Evolutionary conservation across 2,329 filamentous ascomycete species (phyloP).

Genomic region (Ophiosphaerella narmari): DNA sequence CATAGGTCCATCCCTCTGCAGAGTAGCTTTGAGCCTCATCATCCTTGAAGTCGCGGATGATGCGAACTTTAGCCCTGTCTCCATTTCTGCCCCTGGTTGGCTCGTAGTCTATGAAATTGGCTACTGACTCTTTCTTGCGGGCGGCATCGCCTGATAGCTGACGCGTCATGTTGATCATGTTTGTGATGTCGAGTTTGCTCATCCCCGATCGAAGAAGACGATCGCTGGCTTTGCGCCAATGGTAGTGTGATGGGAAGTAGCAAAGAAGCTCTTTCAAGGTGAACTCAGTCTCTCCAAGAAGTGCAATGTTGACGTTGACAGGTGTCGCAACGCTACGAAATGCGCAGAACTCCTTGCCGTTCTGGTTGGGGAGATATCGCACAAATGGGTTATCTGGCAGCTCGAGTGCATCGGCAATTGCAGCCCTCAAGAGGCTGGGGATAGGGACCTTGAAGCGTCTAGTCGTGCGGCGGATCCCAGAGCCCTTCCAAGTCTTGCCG

Average conservation of each 20-base stretch:
- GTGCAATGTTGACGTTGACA: conserved; percentile 12
- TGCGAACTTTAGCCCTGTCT: neutral
- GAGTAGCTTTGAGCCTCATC: conserved; percentile 9
- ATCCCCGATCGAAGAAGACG: conserved; percentile 7
- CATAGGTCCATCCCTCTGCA: conserved; percentile 15
- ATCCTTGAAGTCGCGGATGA: neutral
- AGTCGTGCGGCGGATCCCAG: neutral
- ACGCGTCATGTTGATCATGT: conserved; percentile 18
- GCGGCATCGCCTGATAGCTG: conserved; percentile 1
- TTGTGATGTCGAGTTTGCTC: neutral
- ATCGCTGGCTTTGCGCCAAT: conserved; percentile 16
- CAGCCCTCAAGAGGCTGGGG: conserved; percentile 12
- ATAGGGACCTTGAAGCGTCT: conserved; percentile 16
- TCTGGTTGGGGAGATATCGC: conserved; percentile 5
- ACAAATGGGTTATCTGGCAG: neutral
- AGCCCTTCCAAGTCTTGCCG: conserved; percentile 5
- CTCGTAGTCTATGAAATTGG: neutral
- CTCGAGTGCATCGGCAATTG: neutral
- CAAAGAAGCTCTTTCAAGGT: conserved; percentile 19
- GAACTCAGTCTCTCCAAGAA: conserved; percentile 17
- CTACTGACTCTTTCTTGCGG: neutral
- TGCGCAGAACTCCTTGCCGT: conserved; percentile 7
- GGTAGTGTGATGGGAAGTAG: conserved; percentile 21
- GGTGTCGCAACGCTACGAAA: conserved; percentile 23
- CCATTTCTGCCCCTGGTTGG: neutral